These are phyloP conservation scores for Aspergillus puulaauensis DNA, from an alignment of 2,329 filamentous ascomycete genomes.

Conservation along the genomic window DNA sequence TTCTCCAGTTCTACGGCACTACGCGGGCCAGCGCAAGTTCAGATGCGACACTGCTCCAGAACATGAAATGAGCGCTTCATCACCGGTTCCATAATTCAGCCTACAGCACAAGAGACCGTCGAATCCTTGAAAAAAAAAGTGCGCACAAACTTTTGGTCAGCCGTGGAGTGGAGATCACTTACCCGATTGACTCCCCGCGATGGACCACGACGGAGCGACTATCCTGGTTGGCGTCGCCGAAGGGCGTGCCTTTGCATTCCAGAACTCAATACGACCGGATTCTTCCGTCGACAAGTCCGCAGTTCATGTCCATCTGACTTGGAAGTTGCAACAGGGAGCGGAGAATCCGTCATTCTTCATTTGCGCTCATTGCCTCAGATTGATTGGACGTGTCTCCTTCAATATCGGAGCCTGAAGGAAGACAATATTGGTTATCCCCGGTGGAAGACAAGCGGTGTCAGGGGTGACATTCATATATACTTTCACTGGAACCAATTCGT, in stretches of 20 bases:
- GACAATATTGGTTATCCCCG: too few relatives aligned
- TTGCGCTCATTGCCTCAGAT: not conserved
- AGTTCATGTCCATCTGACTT: slow-evolving; percentile 5
- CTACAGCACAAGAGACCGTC: not conserved
- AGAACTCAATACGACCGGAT: slow-evolving; percentile 5
- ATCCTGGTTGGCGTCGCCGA: slow-evolving; percentile 9
- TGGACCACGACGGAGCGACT: not conserved
- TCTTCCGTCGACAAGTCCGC: slow-evolving; percentile 1
- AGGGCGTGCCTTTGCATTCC: slow-evolving; percentile 14
- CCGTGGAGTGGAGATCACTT: slow-evolving; percentile 11
- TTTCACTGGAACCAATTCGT: too few relatives aligned
- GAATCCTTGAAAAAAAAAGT: not conserved
- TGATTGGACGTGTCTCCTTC: not conserved
- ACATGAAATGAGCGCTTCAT: not conserved
- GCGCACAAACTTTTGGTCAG: not conserved
- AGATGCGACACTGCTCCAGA: not conserved
- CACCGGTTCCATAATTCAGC: not conserved
- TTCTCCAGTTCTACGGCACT: not conserved
- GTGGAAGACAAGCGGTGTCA: too few relatives aligned
- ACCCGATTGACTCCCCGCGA: slow-evolving; percentile 12
- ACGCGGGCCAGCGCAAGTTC: not conserved
- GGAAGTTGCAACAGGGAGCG: not conserved
- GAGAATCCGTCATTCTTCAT: not conserved
- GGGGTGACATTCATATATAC: too few relatives aligned
- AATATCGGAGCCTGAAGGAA: not conserved